Percentiles rank a stretch among this genome's conserved stretches.
These are phyloP conservation scores for Colletotrichum nymphaeae DNA, from an alignment of 2,329 filamentous ascomycete species.

Conservation along the genomic window DNA sequence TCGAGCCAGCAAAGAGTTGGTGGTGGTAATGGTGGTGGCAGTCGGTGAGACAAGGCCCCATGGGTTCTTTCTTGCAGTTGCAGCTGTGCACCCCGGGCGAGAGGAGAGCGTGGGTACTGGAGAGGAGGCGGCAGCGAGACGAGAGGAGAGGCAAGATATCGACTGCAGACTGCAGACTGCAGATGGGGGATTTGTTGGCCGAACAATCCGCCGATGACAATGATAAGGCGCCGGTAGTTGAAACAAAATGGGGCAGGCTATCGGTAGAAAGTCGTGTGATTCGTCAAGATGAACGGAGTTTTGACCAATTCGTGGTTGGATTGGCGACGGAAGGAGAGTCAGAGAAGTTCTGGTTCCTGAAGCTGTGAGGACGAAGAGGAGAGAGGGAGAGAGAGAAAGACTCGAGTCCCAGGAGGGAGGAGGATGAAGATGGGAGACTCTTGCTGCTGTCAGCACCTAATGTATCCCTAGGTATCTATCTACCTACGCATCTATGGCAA, in stretches of 20 bases:
- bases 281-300: neutral
- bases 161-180: neutral
- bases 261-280: neutral
- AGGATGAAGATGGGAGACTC: neutral
- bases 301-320: neutral
- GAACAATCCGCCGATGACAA: neutral
- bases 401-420: neutral
- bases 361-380: neutral
- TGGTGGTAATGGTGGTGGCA: neutral
- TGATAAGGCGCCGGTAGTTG: neutral
- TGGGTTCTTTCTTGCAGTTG: neutral
- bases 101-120: neutral
- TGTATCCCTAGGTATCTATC: too few species aligned
- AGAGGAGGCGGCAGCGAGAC: neutral
- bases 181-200: neutral
- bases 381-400: too few species aligned
- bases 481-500: too few species aligned
- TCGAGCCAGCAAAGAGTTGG: conserved; percentile 14
- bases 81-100: neutral
- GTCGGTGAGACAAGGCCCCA: neutral
- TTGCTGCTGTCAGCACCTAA: neutral
- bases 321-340: neutral
- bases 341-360: neutral
- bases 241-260: neutral
- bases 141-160: neutral